Evolutionary conservation across 768 basidiomycete genomes (phyloP), one percentile per base, ranked within the genome.

Genomic region (Suillus paluster): DNA sequence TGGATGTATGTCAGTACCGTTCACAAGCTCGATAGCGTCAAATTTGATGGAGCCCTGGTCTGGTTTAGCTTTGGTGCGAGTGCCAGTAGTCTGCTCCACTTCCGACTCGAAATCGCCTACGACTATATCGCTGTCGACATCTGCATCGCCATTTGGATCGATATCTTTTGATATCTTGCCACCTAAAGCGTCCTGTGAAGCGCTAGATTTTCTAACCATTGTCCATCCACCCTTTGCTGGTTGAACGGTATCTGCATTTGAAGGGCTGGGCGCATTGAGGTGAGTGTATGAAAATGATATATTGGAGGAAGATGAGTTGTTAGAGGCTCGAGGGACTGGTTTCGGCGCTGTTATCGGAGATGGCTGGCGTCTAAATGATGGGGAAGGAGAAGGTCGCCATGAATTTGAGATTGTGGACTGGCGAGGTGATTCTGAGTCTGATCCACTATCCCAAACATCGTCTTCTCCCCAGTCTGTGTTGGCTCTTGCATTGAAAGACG

Each of bases 371-470:
- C 61, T 70, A 21, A 65, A 61, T 58, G 62, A 65, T 58, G 67
- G 59, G 38, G 66, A 67, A 36, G 67, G 59, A 65, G 70, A 66
- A 71, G 76, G 64, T 68, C 65, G 78, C 81, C 81, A 82, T 19
- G 81, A 75, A 69, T 76, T 78, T n/a, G 81, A 73, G 46, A 83
- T 67, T 11, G 82, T 80, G n/a, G 83, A 81, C 61, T 81, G 84
- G 67, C 80, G 83, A 60, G 84, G 84, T 58, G 84, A 87, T 74
- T 91, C 91, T 50, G 87, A 87, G 77, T 94, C 92, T 19, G 91
- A 93, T 57, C 84, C 81, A 68, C 88, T 90, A 77, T 94, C 92
- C 92, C 92, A 94, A 50, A 86, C 91, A 72, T 94, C 92, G 70
- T 94, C 92, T 72, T 92, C 91, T n/a, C 78, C 89, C 89, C 90